These are phyloP conservation scores for Wallacemonas sp. DNA, from an alignment of 208 protist genomes.

Conservation along the genomic window DNA sequence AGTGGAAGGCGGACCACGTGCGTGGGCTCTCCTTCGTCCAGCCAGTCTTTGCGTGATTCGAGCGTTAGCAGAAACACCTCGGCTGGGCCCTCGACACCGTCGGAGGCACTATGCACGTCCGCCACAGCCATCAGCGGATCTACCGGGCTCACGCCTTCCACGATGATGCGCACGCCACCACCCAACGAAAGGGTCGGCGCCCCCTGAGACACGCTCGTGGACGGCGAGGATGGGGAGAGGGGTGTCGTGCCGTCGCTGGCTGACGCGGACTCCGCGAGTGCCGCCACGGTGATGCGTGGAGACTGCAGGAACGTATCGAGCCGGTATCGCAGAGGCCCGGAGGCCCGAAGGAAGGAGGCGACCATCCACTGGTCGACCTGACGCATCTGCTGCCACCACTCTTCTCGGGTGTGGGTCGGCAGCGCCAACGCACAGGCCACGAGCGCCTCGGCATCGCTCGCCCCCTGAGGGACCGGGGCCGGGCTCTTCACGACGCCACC, in stretches of 20 bases:
- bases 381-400: constrained; percentile 6
- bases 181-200: neutral
- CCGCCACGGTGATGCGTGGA: neutral
- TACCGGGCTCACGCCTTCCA: constrained; percentile 1
- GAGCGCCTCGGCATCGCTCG: neutral
- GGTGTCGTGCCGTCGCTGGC: too few species aligned
- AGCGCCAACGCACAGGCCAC: neutral
- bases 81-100: neutral
- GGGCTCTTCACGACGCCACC: neutral
- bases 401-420: neutral
- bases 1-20: constrained; percentile 52
- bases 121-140: neutral
- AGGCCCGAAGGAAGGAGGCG: neutral
- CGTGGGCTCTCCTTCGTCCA: constrained; percentile 40
- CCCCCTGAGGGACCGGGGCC: neutral
- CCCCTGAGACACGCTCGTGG: neutral
- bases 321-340: neutral
- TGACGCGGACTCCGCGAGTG: too few species aligned
- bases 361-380: constrained; percentile 1
- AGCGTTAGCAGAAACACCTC: constrained; percentile 34
- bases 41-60: constrained; percentile 75
- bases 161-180: neutral
- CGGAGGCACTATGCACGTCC: neutral
- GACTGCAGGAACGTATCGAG: neutral
- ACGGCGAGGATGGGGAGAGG: neutral